Percentiles rank a stretch among this genome's conserved stretches.
phyloP scores from a whole-genome alignment of 2,329 filamentous ascomycete species.

The Aureobasidium sp. region DNA sequence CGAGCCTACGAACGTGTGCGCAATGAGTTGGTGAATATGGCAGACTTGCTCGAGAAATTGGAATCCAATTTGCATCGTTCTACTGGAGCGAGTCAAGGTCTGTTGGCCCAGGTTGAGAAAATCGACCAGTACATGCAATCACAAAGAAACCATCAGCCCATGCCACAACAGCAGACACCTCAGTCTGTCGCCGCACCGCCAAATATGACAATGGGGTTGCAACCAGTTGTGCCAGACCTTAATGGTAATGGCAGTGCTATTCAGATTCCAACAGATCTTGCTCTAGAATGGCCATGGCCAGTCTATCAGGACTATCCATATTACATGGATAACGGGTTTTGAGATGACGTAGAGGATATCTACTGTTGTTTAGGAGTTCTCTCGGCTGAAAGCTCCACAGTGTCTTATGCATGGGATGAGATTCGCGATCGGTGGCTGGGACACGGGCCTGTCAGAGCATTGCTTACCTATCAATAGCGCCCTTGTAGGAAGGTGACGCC shows the following conservation, averaged over 20 bases:
- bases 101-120: slow-evolving; percentile 33
- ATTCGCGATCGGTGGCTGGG: no score
- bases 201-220: not conserved
- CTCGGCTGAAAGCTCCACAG: no score
- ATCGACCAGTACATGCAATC: slow-evolving; percentile 39
- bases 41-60: slow-evolving; percentile 37
- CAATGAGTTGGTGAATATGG: slow-evolving; percentile 35
- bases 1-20: slow-evolving; percentile 34
- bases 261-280: not conserved
- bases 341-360: no score
- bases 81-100: slow-evolving; percentile 30
- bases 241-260: not conserved
- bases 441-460: no score
- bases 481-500: no score
- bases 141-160: slow-evolving; percentile 17
- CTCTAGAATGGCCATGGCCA: slow-evolving; percentile 2
- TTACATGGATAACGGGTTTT: not conserved
- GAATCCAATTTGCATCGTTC: slow-evolving; percentile 34
- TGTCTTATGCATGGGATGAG: no score
- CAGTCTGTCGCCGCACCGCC: not conserved
- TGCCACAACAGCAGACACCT: not conserved
- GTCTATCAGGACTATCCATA: slow-evolving; percentile 3
- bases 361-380: not conserved
- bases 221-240: not conserved
- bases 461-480: no score